A percentile compares a stretch with the other conserved stretches of the same genome.
phyloP scores from a whole-genome alignment of 768 basidiomycete genomes.

The Wakefieldia striispora region DNA sequence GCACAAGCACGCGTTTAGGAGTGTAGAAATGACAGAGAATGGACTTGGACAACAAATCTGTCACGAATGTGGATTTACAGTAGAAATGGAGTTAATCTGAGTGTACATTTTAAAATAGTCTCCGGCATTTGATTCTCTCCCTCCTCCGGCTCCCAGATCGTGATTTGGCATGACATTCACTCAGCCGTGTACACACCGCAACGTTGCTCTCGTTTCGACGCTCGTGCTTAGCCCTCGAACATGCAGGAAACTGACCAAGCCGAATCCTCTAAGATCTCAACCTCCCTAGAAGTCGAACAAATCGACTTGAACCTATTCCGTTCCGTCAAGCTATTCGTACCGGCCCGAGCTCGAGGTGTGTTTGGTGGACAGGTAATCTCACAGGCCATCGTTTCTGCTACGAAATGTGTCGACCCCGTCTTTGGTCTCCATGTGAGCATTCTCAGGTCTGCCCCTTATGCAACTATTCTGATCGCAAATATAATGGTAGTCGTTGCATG shows the following conservation, averaged over 20 bases:
- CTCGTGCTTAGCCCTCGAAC: too few relatives aligned
- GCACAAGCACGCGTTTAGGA: conserved; percentile 83
- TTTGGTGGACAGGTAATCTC: conserved; percentile 92
- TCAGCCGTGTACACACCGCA: too few relatives aligned
- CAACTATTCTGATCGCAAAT: neutral
- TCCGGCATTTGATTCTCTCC: neutral
- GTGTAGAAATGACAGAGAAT: conserved; percentile 48
- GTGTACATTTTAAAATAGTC: too few relatives aligned
- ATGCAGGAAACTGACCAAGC: conserved; percentile 46
- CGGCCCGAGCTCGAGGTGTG: conserved; percentile 62
- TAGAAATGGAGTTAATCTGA: conserved; percentile 84
- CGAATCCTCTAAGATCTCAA: conserved; percentile 68
- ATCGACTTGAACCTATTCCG: conserved; percentile 77
- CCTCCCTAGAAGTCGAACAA: conserved; percentile 74
- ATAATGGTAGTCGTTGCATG: conserved; percentile 66
- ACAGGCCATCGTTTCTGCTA: conserved; percentile 80
- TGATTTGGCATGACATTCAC: too few relatives aligned
- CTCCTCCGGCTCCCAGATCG: too few relatives aligned
- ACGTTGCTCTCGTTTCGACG: too few relatives aligned
- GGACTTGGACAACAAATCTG: conserved; percentile 73
- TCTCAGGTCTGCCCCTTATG: neutral
- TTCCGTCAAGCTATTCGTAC: conserved; percentile 71
- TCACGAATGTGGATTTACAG: conserved; percentile 85
- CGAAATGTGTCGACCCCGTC: conserved; percentile 63
- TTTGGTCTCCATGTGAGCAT: conserved; percentile 70